Conservation (phyloP, 345 rosid species). For the Eucalyptus caleyi region DNA sequence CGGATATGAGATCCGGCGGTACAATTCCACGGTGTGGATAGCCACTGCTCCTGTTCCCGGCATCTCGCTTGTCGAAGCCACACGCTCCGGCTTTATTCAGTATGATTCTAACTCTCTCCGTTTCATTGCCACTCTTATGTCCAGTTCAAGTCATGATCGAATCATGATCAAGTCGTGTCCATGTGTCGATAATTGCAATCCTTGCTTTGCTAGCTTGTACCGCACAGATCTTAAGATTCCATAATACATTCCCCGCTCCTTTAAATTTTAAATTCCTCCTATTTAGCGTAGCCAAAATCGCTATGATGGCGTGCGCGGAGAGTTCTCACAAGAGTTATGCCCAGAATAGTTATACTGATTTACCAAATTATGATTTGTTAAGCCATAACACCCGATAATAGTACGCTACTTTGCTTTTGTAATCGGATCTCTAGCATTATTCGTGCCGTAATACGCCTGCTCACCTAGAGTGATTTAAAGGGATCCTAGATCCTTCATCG, state of each 20-base stretch:
- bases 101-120: neutral
- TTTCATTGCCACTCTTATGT: neutral
- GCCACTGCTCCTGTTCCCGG: constrained; percentile 53
- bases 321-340: neutral
- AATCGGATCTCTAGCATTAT: too few relatives aligned
- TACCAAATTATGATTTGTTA: neutral
- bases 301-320: neutral
- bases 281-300: neutral
- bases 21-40: constrained; percentile 47
- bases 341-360: neutral
- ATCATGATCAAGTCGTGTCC: neutral
- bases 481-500: neutral
- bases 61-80: constrained; percentile 62
- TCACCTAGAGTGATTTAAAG: too few relatives aligned
- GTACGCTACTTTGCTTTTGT: neutral
- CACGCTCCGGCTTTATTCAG: constrained; percentile 62
- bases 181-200: neutral
- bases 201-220: neutral
- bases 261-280: too few relatives aligned
- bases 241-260: neutral
- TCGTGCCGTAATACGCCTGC: too few relatives aligned
- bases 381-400: neutral
- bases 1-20: constrained; percentile 65
- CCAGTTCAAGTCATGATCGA: neutral
- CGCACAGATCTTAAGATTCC: neutral